Evolutionary conservation across 192 early-diverging fungal species (phyloP).

Genomic region (Pecoramyces ruminantium): DNA sequence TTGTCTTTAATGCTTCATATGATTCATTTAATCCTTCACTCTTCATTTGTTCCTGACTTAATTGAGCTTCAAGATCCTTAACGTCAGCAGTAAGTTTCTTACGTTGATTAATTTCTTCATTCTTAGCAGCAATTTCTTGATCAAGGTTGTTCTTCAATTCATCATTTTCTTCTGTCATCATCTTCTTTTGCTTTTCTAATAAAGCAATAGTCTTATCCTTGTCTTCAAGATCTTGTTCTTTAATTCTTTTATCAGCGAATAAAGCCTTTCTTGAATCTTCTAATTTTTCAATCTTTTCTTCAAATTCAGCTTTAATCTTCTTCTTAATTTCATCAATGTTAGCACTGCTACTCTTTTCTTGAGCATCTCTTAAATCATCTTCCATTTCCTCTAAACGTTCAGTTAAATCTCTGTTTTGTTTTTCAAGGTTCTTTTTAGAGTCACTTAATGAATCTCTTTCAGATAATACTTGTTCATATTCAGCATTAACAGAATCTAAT

Average conservation of each 20-base stretch:
- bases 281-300: conserved; percentile 53
- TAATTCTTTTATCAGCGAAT: conserved; percentile 53
- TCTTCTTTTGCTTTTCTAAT: conserved; percentile 41
- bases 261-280: conserved; percentile 69
- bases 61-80: conserved; percentile 38
- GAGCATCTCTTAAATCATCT: conserved; percentile 33
- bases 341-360: conserved; percentile 14
- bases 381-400: conserved; percentile 29
- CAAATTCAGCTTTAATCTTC: conserved; percentile 45
- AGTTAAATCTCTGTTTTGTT: conserved; percentile 32
- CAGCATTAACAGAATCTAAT: conserved; percentile 45
- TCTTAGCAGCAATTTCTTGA: conserved; percentile 40
- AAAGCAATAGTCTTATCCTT: conserved; percentile 50
- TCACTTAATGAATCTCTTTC: conserved; percentile 40
- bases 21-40: conserved; percentile 33
- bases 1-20: conserved; percentile 27
- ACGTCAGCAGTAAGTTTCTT: conserved; percentile 36
- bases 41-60: conserved; percentile 43
- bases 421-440: conserved; percentile 39
- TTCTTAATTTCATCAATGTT: conserved; percentile 32
- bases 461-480: conserved; percentile 52
- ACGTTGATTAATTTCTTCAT: conserved; percentile 35
- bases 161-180: conserved; percentile 39
- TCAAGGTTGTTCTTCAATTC: conserved; percentile 44
- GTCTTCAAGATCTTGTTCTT: conserved; percentile 64